Base-by-base conservation (phyloP, 1,284 basidiomycete genomes). In the Cryptococcus neoformans region DNA sequence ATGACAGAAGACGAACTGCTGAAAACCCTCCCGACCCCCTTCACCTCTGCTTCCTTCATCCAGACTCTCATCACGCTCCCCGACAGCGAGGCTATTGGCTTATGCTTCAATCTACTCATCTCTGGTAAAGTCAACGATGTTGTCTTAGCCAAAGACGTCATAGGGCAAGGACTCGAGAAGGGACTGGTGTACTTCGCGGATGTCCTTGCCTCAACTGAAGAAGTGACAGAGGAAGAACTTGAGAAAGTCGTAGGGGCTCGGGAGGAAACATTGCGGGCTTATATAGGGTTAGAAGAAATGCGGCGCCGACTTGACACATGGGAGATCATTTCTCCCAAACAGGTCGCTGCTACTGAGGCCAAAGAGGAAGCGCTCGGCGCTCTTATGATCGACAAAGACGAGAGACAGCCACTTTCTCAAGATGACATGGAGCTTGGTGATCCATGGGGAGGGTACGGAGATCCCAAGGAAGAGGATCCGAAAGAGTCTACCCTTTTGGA, bases 401-500 rank as follows among this genome's bases (percentile, higher is more conserved):
- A 17, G 16, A 38, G 12, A 37, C 44, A 54, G 6, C 41, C 51
- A 49, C 16, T 12, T 35, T 5, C 37, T 7, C 14, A 38, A 16
- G 57, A 58, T 2, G 54, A 50, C 2, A 59, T 73, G 34, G 89
- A 78, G 10, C 49, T 70, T 36, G 76, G 91, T 66, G 89, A 92
- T 73, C 89, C 90, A 9, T 92, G 89, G 89, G 85, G 80, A 17
- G 84, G 86, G 44, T 79, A 76, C 8, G 70, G 74, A 40, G 71
- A 66, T 40, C 75, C 67, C 1, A 58, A 51, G 11, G 57, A 62
- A n/a, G 62, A 51, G 28, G 62, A 59, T 9, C 42, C 35, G 4
- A 55, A 40, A n/a, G n/a, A 44, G 28, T 11, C 49, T 44, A 10
- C 48, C 41, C 50, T 62, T 2, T 47, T 70, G 3, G 66, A 68